Percentiles rank a stretch among this genome's conserved stretches.
phyloP scores from a whole-genome alignment of 2,329 filamentous ascomycete genomes.

The Cucurbitaria berberidis region DNA sequence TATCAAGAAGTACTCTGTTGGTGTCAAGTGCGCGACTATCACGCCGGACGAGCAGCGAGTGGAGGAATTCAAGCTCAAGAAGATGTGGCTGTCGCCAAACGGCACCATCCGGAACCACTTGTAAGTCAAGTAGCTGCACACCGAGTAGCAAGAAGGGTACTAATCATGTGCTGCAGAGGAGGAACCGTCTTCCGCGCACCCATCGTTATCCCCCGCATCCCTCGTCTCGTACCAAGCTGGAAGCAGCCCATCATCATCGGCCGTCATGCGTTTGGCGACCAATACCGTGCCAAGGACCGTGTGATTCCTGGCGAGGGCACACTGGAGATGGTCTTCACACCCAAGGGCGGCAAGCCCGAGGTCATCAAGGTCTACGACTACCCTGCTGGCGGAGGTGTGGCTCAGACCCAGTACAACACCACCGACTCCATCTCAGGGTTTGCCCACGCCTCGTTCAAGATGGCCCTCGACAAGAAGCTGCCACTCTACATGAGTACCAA shows the following conservation, averaged over 20 bases:
- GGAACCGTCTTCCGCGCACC: constrained; percentile 99
- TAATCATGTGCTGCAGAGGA: constrained; percentile 57
- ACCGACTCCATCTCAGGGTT: constrained; percentile 94
- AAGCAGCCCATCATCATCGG: constrained; percentile 99
- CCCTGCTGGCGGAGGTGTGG: constrained; percentile 82
- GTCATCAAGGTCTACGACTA: constrained; percentile 91
- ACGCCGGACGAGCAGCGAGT: constrained; percentile 96
- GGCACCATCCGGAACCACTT: constrained; percentile 77
- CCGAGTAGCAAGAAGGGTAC: not conserved
- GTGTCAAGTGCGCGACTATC: constrained; percentile 99
- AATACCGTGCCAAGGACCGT: constrained; percentile 95
- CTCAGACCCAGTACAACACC: constrained; percentile 98
- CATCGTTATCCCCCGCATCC: constrained; percentile 93
- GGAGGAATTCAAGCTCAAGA: constrained; percentile 97
- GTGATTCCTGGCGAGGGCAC: constrained; percentile 84
- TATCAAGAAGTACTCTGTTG: constrained; percentile 98
- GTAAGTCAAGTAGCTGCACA: constrained; percentile 39
- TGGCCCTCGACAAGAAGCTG: constrained; percentile 82
- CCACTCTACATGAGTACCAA: constrained; percentile 99
- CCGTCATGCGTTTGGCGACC: constrained; percentile 96
- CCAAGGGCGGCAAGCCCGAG: constrained; percentile 77
- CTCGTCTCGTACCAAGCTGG: constrained; percentile 94
- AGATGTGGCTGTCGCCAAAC: constrained; percentile 99
- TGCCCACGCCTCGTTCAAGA: constrained; percentile 95
- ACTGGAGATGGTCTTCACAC: constrained; percentile 93